phyloP scores from a whole-genome alignment of 768 basidiomycete genomes.

The Hemileccinum impolitum region DNA sequence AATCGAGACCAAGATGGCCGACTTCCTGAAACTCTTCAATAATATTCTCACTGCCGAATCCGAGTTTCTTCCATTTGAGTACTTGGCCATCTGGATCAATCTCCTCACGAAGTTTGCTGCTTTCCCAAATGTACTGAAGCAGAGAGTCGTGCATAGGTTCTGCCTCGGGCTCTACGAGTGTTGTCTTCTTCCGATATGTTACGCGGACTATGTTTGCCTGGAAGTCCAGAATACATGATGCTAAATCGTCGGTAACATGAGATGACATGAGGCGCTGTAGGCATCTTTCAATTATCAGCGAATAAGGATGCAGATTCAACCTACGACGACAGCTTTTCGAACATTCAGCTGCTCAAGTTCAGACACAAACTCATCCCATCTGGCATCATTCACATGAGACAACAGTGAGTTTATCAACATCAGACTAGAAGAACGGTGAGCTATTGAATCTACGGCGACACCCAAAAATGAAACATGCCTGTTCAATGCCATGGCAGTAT shows the following conservation, averaged over 20 bases:
- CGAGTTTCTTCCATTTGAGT: slow-evolving; percentile 74
- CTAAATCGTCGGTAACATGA: slow-evolving; percentile 76
- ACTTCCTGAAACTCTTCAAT: slow-evolving; percentile 73
- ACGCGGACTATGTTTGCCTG: slow-evolving; percentile 82
- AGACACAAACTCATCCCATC: slow-evolving; percentile 76
- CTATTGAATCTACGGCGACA: not conserved
- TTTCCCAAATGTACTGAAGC: slow-evolving; percentile 67
- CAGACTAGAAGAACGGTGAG: slow-evolving; percentile 50
- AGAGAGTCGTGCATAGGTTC: slow-evolving; percentile 56
- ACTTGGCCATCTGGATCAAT: slow-evolving; percentile 44
- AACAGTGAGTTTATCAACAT: slow-evolving; percentile 87
- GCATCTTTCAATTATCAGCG: slow-evolving; percentile 9
- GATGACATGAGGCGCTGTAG: slow-evolving; percentile 76
- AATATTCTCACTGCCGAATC: slow-evolving; percentile 74
- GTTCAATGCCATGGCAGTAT: slow-evolving; percentile 81
- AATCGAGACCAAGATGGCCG: slow-evolving; percentile 79
- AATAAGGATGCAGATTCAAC: slow-evolving; percentile 27
- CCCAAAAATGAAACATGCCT: slow-evolving; percentile 44
- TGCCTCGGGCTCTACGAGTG: slow-evolving; percentile 64
- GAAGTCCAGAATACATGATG: slow-evolving; percentile 83
- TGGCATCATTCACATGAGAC: slow-evolving; percentile 69
- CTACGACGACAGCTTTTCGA: slow-evolving; percentile 76
- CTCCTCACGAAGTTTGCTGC: slow-evolving; percentile 54
- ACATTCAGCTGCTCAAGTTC: slow-evolving; percentile 76
- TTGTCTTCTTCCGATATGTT: slow-evolving; percentile 77